These are phyloP conservation scores for Boletellus deceptivus DNA, from an alignment of 1,284 basidiomycete genomes.

Conservation along the genomic window DNA sequence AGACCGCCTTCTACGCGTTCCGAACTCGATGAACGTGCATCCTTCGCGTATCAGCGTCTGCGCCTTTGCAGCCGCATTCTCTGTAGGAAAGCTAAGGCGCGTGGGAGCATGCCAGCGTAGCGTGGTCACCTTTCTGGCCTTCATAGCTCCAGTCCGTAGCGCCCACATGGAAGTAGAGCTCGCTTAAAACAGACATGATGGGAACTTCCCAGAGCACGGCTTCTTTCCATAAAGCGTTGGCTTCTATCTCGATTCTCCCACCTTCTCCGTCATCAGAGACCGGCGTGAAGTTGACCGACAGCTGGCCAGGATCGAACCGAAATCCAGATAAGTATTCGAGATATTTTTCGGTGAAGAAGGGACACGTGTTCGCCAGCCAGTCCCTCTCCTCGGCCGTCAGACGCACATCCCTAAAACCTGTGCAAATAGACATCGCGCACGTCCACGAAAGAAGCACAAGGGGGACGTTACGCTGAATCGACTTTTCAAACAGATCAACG, in stretches of 20 bases:
- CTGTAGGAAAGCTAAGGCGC: conserved; percentile 29
- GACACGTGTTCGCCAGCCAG: conserved; percentile 72
- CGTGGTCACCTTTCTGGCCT: conserved; percentile 65
- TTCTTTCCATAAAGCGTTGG: conserved; percentile 81
- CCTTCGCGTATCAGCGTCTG: conserved; percentile 63
- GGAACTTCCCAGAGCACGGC: conserved; percentile 97
- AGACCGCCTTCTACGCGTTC: conserved; percentile 85
- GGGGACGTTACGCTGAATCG: conserved; percentile 56
- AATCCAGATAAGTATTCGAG: conserved; percentile 75
- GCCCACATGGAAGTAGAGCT: conserved; percentile 69
- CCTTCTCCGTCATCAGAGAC: conserved; percentile 45
- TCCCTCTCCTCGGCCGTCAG: conserved; percentile 63
- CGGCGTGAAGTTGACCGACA: conserved; percentile 65
- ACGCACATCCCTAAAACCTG: conserved; percentile 66
- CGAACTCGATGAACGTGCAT: conserved; percentile 89
- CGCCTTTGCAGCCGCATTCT: conserved; percentile 72
- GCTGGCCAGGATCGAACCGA: conserved; percentile 81
- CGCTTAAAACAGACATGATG: conserved; percentile 85
- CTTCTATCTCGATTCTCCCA: conserved; percentile 76
- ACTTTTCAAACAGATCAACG: conserved; percentile 63
- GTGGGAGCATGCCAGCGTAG: neutral
- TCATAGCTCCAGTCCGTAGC: conserved; percentile 84
- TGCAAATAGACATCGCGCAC: neutral
- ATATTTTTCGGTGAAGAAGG: conserved; percentile 75
- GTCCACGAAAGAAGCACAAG: neutral